Evolutionary conservation across 805 yeast genomes (phyloP), one percentile per base, ranked within the genome.

Genomic region (Teunomyces cretensis): DNA sequence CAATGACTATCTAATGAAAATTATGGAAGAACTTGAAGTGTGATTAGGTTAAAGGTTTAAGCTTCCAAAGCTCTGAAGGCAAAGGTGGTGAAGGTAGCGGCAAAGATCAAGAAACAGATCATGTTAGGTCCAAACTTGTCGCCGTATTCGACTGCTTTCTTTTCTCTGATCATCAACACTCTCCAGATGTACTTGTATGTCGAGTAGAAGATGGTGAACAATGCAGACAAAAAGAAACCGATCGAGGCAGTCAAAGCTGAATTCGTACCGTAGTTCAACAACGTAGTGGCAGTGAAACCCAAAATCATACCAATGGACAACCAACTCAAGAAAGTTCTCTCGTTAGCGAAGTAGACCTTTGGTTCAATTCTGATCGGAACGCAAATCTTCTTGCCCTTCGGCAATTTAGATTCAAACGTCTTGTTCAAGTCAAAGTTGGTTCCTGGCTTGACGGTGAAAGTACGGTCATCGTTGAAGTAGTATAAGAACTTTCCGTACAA

Each of bases 301-400:
- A 94, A 74, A 35, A 92, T 74, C 74, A 94, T 80, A 7, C 94
- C 88, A 55, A 94, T 88, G 33, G 96, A 91, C 45, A 92, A 70
- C 99, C 99, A 94, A 33, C 95, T 81, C 50, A 94, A 74, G 60
- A 84, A 92, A 0, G 99, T 94, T 70, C 99, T 82, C 67, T 94
- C 99, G 17, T 96, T 89, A 6, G 99, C 99, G 67, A 94, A 94
- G 64, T 94, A 94, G n/a, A 94, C 99, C 70, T 94, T 94, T 47
- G 99, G 99, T 68, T 94, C 99, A 30, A 94, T 91, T 58, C 99
- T 80, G 31, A 94, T 95, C 2, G 98, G 99, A 7, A 94, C 94
- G 58, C 90, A 81, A 47, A 94, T 88, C 37, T 79, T 76, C 66
- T 90, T 91, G 1, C 98, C 99, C 33, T 86, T 82, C 16, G 99